These are phyloP conservation scores for Friedmanniomyces simplex DNA, from an alignment of 495 filamentous ascomycete genomes.

Conservation along the genomic window DNA sequence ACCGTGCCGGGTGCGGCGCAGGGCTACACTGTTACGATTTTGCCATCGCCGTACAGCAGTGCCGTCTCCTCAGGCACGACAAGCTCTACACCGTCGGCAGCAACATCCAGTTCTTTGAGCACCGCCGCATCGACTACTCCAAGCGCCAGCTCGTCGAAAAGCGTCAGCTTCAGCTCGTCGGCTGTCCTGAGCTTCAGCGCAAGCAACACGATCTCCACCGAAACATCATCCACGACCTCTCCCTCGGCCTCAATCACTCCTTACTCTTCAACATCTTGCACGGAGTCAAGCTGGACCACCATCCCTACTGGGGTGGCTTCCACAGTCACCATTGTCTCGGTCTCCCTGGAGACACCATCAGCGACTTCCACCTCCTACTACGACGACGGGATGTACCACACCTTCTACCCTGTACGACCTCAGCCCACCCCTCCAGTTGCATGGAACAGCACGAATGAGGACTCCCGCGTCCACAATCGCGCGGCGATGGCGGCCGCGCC, in stretches of 20 bases:
- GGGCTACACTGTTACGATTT: background rate
- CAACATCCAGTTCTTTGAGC: background rate
- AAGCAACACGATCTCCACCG: too few relatives aligned
- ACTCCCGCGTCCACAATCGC: background rate
- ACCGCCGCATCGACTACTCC: background rate
- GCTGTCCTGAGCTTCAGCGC: too few relatives aligned
- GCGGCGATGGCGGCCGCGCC: background rate
- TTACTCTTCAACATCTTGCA: background rate
- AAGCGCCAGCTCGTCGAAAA: background rate
- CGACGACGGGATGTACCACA: slow-evolving; percentile 25
- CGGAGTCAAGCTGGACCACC: background rate
- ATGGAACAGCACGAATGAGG: background rate
- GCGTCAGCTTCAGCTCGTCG: too few relatives aligned
- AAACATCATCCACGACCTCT: background rate
- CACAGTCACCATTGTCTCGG: slow-evolving; percentile 10
- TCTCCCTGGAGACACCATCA: slow-evolving; percentile 10
- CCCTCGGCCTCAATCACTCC: background rate
- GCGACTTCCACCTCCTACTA: slow-evolving; percentile 21
- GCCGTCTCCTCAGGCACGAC: background rate
- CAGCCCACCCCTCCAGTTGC: background rate
- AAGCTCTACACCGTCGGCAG: background rate
- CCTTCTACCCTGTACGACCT: slow-evolving; percentile 16
- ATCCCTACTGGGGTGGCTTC: background rate
- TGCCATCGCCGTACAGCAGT: slow-evolving; percentile 1
- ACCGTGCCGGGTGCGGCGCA: background rate